Percentiles rank a stretch among this genome's conserved stretches.
These are phyloP conservation scores for Sporodiniella umbellata DNA, from an alignment of 371 early-diverging fungal species.

Conservation along the genomic window DNA sequence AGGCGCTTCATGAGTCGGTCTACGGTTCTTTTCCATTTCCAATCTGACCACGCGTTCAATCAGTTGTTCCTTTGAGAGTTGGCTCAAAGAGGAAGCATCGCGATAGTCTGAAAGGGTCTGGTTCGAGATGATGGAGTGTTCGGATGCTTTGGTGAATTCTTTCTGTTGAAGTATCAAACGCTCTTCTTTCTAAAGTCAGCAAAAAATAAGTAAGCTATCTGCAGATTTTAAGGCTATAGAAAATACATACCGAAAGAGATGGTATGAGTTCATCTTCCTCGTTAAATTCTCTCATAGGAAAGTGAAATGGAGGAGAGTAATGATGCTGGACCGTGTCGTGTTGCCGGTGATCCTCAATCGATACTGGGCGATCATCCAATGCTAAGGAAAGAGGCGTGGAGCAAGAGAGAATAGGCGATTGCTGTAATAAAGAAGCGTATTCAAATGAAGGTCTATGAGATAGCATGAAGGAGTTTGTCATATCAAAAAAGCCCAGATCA, in stretches of 20 bases:
- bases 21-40: slow-evolving; percentile 25
- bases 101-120: not conserved
- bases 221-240: not conserved
- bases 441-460: slow-evolving; percentile 2
- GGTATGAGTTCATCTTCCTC: not conserved
- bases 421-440: not conserved
- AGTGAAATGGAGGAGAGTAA: not conserved
- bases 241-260: slow-evolving; percentile 8
- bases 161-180: slow-evolving; percentile 24
- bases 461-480: slow-evolving; percentile 3
- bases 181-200: slow-evolving; percentile 27
- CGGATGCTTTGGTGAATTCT: too few species aligned
- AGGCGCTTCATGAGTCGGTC: too few species aligned
- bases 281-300: not conserved
- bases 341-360: not conserved
- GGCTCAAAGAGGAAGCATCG: slow-evolving; percentile 7
- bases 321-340: not conserved
- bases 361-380: not conserved
- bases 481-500: slow-evolving; percentile 14
- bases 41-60: slow-evolving; percentile 39
- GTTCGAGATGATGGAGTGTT: not conserved
- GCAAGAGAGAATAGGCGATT: not conserved
- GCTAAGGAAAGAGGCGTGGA: not conserved
- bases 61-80: slow-evolving; percentile 32
- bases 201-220: not conserved